Conservation (phyloP, 768 basidiomycete species). For the Tubosaeta sp. region DNA sequence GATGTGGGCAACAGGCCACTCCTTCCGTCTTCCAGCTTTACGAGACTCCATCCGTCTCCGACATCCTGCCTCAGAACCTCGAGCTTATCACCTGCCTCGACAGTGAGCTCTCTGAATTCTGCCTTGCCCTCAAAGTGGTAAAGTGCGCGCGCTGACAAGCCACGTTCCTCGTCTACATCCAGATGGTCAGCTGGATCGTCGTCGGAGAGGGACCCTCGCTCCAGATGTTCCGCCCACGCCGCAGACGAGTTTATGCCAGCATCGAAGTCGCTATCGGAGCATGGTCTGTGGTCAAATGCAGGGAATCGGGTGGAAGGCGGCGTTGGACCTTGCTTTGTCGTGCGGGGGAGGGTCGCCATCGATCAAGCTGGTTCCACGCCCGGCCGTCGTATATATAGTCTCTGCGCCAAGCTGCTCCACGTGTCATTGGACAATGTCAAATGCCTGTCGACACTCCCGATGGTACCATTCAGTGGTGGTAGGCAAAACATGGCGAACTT, state of each 20-base stretch:
- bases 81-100: slow-evolving; percentile 66
- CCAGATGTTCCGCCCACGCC: slow-evolving; percentile 70
- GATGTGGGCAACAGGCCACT: slow-evolving; percentile 64
- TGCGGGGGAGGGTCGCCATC: slow-evolving; percentile 38
- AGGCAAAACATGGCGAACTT: background rate
- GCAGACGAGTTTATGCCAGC: slow-evolving; percentile 72
- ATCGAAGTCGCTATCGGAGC: slow-evolving; percentile 51
- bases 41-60: slow-evolving; percentile 80
- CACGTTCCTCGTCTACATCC: slow-evolving; percentile 32
- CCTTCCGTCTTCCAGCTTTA: slow-evolving; percentile 51
- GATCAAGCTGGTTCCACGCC: background rate
- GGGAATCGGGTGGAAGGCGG: slow-evolving; percentile 5
- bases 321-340: slow-evolving; percentile 25
- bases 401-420: background rate
- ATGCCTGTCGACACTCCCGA: background rate
- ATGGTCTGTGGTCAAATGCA: slow-evolving; percentile 25
- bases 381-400: background rate
- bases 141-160: slow-evolving; percentile 59
- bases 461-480: background rate
- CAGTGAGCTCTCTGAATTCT: slow-evolving; percentile 67
- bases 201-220: slow-evolving; percentile 46
- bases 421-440: background rate
- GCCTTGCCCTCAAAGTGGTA: slow-evolving; percentile 73
- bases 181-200: slow-evolving; percentile 41
- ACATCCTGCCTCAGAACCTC: slow-evolving; percentile 68